Evolutionary conservation across 2,329 filamentous ascomycete species (phyloP).

Genomic region (Stylonectria norvegica): DNA sequence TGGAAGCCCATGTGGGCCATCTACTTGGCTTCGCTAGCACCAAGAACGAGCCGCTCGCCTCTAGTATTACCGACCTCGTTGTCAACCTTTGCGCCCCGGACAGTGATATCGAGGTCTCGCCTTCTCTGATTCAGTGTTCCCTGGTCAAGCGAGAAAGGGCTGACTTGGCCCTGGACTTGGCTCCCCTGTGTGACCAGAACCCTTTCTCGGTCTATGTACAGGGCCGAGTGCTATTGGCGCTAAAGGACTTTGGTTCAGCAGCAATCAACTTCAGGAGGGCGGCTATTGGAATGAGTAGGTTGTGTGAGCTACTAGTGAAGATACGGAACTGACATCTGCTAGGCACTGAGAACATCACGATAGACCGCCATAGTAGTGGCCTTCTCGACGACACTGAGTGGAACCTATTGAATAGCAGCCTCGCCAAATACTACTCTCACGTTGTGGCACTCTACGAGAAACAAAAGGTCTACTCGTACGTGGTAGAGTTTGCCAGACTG

Average conservation of each 20-base stretch:
- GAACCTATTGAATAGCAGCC: slow-evolving; percentile 64
- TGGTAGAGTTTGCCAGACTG: slow-evolving; percentile 77
- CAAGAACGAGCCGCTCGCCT: slow-evolving; percentile 49
- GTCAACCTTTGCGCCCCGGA: slow-evolving; percentile 62
- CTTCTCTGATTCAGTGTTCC: slow-evolving; percentile 59
- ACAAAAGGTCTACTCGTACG: slow-evolving; percentile 71
- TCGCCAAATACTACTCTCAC: slow-evolving; percentile 83
- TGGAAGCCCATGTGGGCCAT: slow-evolving; percentile 59
- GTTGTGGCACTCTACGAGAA: slow-evolving; percentile 79
- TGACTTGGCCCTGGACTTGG: slow-evolving; percentile 57
- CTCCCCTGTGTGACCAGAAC: slow-evolving; percentile 53
- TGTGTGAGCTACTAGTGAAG: neutral
- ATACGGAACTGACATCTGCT: slow-evolving; percentile 25
- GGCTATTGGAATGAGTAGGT: slow-evolving; percentile 76
- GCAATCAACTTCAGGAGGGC: slow-evolving; percentile 77
- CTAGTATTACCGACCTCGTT: slow-evolving; percentile 64
- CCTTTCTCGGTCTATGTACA: slow-evolving; percentile 77
- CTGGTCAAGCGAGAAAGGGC: slow-evolving; percentile 57
- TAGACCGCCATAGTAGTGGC: slow-evolving; percentile 56
- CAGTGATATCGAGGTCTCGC: slow-evolving; percentile 62
- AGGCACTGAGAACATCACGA: slow-evolving; percentile 46
- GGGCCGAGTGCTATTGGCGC: slow-evolving; percentile 71
- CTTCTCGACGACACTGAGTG: slow-evolving; percentile 76
- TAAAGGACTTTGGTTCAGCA: slow-evolving; percentile 70
- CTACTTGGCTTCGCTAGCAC: slow-evolving; percentile 59